phyloP scores from a whole-genome alignment of 2,329 filamentous ascomycete genomes.

The Diaporthe citriasiana region DNA sequence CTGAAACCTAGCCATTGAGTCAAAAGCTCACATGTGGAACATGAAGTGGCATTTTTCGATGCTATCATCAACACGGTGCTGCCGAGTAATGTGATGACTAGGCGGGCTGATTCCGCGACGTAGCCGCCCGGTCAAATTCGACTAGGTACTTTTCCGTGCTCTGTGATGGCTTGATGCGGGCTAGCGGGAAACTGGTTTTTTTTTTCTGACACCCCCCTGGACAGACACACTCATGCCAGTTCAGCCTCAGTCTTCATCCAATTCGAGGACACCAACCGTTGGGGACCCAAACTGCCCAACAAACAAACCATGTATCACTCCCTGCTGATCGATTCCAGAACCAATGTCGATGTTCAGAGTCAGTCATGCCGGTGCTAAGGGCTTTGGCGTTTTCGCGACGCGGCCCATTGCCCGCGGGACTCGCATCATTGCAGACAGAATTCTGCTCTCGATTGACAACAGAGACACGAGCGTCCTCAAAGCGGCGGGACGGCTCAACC shows the following conservation, averaged over 20 bases:
- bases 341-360: slow-evolving; percentile 15
- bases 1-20: not conserved
- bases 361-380: slow-evolving; percentile 2
- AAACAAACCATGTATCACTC: not conserved
- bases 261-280: not conserved
- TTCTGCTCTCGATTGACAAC: slow-evolving; percentile 12
- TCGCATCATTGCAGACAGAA: slow-evolving; percentile 3
- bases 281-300: too few relatives aligned
- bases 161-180: slow-evolving; percentile 10
- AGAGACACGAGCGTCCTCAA: slow-evolving; percentile 6
- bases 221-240: not conserved
- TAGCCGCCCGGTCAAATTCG: not conserved
- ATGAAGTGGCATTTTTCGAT: not conserved
- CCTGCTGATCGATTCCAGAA: too few relatives aligned
- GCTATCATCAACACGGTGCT: not conserved
- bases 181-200: slow-evolving; percentile 21
- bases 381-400: slow-evolving; percentile 14
- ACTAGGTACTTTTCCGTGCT: not conserved
- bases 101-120: not conserved
- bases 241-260: not conserved
- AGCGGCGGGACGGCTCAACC: not conserved
- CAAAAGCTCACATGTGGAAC: not conserved
- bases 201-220: not conserved
- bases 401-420: slow-evolving; percentile 3
- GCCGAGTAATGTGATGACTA: not conserved